A percentile compares a stretch with the other conserved stretches of the same genome.
Evolutionary conservation across 225 moss, liverwort and hornwort species (phyloP).

Genomic region (Pseudoscleropodium purum): DNA sequence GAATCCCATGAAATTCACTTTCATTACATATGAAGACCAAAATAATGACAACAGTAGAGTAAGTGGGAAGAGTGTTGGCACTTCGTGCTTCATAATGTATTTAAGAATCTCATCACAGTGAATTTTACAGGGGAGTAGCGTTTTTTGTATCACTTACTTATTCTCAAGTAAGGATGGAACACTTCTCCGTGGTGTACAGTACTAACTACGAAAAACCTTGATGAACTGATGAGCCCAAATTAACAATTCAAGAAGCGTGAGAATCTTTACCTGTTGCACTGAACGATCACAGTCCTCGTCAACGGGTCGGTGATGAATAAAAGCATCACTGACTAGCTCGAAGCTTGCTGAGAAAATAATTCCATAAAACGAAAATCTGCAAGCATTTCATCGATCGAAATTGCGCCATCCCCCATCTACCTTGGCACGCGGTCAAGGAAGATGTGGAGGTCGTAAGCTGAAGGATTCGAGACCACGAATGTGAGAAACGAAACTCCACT

Average conservation of each 20-base stretch:
- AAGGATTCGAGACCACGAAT: not conserved
- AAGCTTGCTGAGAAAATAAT: not conserved
- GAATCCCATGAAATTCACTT: not conserved
- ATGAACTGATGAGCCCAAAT: not conserved
- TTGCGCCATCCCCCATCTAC: not conserved
- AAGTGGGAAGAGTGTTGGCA: not conserved
- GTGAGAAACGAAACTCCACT: not conserved
- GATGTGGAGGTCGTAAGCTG: constrained; percentile 1
- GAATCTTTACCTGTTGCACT: not conserved
- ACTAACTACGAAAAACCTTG: not conserved
- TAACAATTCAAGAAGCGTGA: not conserved
- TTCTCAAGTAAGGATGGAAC: not conserved
- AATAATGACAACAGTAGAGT: not conserved
- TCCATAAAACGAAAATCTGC: not conserved
- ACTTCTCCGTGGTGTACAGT: not conserved
- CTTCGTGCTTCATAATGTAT: not conserved
- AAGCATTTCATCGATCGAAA: not conserved
- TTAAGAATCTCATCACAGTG: too few relatives aligned
- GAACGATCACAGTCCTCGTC: not conserved
- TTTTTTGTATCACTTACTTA: not conserved
- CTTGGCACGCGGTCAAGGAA: constrained; percentile 1
- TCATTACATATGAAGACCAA: too few relatives aligned
- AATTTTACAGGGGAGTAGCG: not conserved
- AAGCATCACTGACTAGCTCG: not conserved
- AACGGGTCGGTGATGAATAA: not conserved